Base-by-base conservation (phyloP, 176 grass and related monocot genomes). In the Cenchrus americanus region DNA sequence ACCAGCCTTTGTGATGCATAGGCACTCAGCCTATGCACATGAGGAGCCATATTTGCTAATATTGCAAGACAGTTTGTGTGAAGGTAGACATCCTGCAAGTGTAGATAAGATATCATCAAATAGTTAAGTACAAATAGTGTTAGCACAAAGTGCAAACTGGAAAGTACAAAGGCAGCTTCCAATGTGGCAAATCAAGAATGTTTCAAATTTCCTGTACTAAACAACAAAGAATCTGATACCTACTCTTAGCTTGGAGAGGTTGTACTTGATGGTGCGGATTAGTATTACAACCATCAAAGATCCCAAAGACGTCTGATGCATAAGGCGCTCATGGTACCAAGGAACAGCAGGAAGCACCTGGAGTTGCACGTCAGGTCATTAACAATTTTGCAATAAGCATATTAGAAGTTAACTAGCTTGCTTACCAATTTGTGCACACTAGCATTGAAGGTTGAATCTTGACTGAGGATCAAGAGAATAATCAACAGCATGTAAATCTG, bases 1-100 rank as follows among this genome's bases (percentile, higher is more conserved):
- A 99, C 96, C 46, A 99, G 93, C 91, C 93, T 93, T 92, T 99
- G 96, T 73, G 96, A 96, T 90, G 96, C 96, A 96, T 94, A 99
- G 72, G 93, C 96, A 62, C 83, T 99, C 70, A 99, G 79, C 69
- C 83, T 92, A 86, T 99, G 96, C 75, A 90, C 86, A 92, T 99
- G 96, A 71, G 96, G 96, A 48, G 89, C 91, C 96, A 99, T 99
- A 76, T 99, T 99, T 85, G 96, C 96, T 85, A 99, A 86, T 86
- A 99, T 96, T 76, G 96, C 96, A 4, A 99, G 86, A 77, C 96
- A 99, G 66, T 99, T 99, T 53, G 96, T 96, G 80, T 99, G 96
- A 85, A 99, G 93, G 88, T 99, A 99, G 27, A 96, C 87, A 86
- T 99, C 96, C 96, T 99, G 81, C 73, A 89, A 77, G 72, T 85